phyloP scores from a whole-genome alignment of 1,284 basidiomycete species.

The Microstroma glucosiphilum region DNA sequence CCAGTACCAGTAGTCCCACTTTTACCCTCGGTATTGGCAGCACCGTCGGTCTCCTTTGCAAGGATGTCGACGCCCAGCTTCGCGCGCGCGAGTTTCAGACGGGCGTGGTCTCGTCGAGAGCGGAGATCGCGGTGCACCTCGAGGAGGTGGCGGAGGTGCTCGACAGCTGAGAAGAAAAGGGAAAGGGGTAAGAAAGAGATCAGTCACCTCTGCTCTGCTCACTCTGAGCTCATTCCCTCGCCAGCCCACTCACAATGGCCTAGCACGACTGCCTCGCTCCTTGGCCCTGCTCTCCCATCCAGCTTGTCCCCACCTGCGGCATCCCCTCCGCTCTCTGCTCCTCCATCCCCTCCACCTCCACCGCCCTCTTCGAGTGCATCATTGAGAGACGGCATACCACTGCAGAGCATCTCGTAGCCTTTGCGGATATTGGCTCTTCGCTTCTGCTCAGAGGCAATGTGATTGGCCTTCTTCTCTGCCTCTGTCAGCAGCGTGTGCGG shows the following conservation, averaged over 20 bases:
- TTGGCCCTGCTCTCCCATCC: constrained; percentile 29
- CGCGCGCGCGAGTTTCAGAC: neutral
- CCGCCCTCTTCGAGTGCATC: constrained; percentile 33
- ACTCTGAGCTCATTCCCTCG: constrained; percentile 4
- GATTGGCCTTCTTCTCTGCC: constrained; percentile 83
- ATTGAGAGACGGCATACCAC: constrained; percentile 67
- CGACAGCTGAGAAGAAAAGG: neutral
- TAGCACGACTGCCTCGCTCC: constrained; percentile 35
- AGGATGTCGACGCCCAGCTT: neutral
- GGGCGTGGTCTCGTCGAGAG: neutral
- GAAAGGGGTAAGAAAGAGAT: neutral
- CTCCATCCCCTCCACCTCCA: neutral
- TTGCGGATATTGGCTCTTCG: constrained; percentile 79
- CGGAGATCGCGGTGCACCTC: constrained; percentile 9
- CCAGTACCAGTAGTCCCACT: no score
- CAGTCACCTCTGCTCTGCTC: neutral
- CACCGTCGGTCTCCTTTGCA: neutral
- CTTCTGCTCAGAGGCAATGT: constrained; percentile 87
- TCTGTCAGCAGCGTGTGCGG: constrained; percentile 62
- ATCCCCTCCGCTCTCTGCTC: constrained; percentile 10
- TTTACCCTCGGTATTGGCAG: no score
- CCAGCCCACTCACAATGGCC: constrained; percentile 17
- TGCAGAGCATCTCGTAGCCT: constrained; percentile 74
- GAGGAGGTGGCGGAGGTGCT: constrained; percentile 9
- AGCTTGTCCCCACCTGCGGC: constrained; percentile 19